Evolutionary conservation across 306 rosid genomes (phyloP).

Genomic region (Pyrus betulifolia): DNA sequence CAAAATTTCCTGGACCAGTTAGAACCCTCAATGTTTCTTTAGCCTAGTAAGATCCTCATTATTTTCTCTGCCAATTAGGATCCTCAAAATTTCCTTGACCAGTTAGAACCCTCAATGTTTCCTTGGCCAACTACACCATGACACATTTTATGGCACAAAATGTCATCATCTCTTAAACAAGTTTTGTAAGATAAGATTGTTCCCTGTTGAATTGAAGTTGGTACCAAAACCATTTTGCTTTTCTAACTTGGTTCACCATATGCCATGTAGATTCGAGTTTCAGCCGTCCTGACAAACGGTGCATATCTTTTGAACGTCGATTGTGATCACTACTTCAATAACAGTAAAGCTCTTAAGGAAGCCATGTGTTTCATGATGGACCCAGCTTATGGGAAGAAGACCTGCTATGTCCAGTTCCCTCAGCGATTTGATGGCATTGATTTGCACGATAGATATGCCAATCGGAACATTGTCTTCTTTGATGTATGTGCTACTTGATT

Average conservation of each 20-base stretch:
- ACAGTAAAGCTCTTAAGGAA: conserved; percentile 95
- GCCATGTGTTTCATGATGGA: conserved; percentile 99
- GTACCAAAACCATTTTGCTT: background rate
- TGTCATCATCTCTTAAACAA: background rate
- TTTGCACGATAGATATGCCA: conserved; percentile 96
- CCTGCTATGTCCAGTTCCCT: conserved; percentile 97
- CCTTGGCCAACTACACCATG: background rate
- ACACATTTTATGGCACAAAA: background rate
- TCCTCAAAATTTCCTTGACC: background rate
- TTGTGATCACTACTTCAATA: conserved; percentile 98
- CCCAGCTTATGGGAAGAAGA: conserved; percentile 82
- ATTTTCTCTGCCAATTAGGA: background rate
- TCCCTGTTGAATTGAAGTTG: background rate
- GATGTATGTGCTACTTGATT: conserved; percentile 54
- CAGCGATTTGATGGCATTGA: conserved; percentile 99
- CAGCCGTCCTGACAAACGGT: conserved; percentile 96
- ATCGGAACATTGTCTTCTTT: conserved; percentile 94
- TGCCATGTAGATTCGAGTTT: conserved; percentile 81
- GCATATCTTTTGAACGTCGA: conserved; percentile 92
- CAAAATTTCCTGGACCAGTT: background rate
- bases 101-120: background rate
- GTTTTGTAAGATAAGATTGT: conserved; percentile 2
- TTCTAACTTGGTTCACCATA: conserved; percentile 26
- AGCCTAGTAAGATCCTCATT: background rate
- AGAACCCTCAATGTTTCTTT: background rate